phyloP scores from a whole-genome alignment of 768 basidiomycete species.

The Rhodotorula toruloides region DNA sequence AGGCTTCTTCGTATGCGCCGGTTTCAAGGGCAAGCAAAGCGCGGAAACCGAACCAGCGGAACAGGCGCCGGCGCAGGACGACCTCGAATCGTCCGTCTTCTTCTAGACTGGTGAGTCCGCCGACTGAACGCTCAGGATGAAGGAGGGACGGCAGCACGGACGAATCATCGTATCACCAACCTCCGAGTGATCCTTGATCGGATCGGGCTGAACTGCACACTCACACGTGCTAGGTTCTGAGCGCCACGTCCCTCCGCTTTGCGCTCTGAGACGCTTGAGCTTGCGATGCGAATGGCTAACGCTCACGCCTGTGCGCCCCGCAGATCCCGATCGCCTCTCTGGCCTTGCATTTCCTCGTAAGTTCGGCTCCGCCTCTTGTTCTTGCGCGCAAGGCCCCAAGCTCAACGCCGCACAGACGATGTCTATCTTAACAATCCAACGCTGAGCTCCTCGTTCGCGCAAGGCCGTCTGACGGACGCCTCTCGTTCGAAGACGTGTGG shows the following conservation, averaged over 20 bases:
- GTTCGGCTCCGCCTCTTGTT: background rate
- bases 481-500: no score
- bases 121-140: background rate
- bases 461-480: no score
- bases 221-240: background rate
- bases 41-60: no score
- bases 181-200: background rate
- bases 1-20: constrained; percentile 78
- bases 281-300: no score
- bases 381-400: background rate
- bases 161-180: constrained; percentile 14
- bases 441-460: constrained; percentile 1
- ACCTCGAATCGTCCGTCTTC: background rate
- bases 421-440: constrained; percentile 4
- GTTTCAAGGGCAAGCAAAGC: constrained; percentile 48
- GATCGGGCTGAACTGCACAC: background rate
- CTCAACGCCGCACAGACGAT: background rate
- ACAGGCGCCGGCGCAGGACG: background rate
- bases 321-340: background rate
- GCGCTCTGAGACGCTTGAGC: no score
- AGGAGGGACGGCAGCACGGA: background rate
- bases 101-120: background rate
- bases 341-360: background rate
- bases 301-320: background rate
- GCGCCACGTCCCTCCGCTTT: background rate